Percentiles rank a stretch among this genome's conserved stretches.
phyloP scores from a whole-genome alignment of 108 stramenopile genomes.

The Cyclostephanos invisitatus region DNA sequence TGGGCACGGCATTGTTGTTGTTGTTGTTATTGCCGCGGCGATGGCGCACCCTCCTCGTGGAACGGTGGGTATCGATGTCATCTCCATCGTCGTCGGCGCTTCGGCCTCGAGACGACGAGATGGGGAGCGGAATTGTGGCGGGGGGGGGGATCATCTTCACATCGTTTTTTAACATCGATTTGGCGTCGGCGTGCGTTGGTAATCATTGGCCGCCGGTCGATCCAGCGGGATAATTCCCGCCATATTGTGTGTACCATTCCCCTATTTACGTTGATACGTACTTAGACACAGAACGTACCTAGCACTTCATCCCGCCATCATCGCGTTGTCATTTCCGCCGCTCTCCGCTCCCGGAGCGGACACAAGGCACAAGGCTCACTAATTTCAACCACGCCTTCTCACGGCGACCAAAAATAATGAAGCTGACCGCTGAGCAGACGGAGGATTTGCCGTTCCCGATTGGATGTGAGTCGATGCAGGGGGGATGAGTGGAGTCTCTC shows the following conservation, averaged over 20 bases:
- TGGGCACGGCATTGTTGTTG: neutral
- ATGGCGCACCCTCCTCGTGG: neutral
- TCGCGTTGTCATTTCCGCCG: too few relatives aligned
- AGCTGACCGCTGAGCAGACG: constrained; percentile 7
- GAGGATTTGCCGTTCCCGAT: constrained; percentile 2
- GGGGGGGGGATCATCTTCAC: neutral
- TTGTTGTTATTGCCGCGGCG: neutral
- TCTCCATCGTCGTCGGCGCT: neutral
- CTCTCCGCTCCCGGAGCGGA: too few relatives aligned
- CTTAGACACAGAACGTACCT: too few relatives aligned
- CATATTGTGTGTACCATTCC: too few relatives aligned
- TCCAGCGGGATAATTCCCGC: too few relatives aligned
- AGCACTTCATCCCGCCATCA: too few relatives aligned
- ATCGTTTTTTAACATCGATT: too few relatives aligned
- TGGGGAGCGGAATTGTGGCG: neutral
- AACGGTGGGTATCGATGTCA: neutral
- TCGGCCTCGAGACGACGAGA: neutral
- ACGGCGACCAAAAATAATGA: neutral
- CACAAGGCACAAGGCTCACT: too few relatives aligned
- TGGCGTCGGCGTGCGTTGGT: too few relatives aligned
- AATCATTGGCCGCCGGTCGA: too few relatives aligned
- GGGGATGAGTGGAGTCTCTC: neutral
- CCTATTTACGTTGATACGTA: too few relatives aligned
- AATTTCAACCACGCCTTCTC: too few relatives aligned
- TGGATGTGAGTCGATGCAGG: constrained; percentile 2